Conservation (phyloP, 2,329 filamentous ascomycete genomes). For the Lachnellula willkommii region DNA sequence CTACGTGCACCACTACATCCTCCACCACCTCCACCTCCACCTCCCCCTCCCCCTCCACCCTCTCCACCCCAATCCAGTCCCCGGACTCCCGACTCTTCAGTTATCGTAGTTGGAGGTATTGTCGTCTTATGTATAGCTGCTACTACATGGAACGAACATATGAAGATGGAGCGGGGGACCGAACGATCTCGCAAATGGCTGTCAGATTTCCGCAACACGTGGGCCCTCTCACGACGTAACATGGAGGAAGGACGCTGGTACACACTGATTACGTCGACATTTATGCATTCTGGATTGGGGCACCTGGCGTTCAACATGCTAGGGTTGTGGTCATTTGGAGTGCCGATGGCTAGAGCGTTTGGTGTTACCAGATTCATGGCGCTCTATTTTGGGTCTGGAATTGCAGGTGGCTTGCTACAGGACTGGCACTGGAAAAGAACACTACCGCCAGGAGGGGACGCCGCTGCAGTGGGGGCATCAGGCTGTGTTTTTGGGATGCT, state of each 20-base stretch:
- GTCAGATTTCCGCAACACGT: constrained; percentile 4
- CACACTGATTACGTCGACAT: constrained; percentile 30
- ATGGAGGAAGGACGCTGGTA: constrained; percentile 17
- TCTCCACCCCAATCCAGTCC: neutral
- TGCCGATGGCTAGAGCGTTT: constrained; percentile 9
- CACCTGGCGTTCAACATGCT: constrained; percentile 32
- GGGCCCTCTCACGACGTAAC: constrained; percentile 7
- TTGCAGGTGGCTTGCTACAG: constrained; percentile 11
- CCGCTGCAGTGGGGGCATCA: constrained; percentile 11
- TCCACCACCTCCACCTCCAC: too few relatives aligned
- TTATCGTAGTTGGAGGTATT: constrained; percentile 5
- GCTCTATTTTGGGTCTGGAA: constrained; percentile 15
- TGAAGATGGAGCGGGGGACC: neutral
- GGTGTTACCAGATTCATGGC: constrained; percentile 9
- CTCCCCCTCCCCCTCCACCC: neutral
- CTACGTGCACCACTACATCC: too few relatives aligned
- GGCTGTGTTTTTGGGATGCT: constrained; percentile 11
- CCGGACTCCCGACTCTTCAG: neutral
- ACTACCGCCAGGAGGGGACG: neutral
- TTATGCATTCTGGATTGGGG: constrained; percentile 25
- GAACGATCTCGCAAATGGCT: neutral
- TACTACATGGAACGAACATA: constrained; percentile 1
- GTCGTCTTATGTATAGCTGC: constrained; percentile 6
- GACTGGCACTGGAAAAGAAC: constrained; percentile 5
- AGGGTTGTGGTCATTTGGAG: constrained; percentile 24